A percentile compares a stretch with the other conserved stretches of the same genome.
These are phyloP conservation scores for Epichloe baconii DNA, from an alignment of 2,329 filamentous ascomycete species.

Conservation along the genomic window DNA sequence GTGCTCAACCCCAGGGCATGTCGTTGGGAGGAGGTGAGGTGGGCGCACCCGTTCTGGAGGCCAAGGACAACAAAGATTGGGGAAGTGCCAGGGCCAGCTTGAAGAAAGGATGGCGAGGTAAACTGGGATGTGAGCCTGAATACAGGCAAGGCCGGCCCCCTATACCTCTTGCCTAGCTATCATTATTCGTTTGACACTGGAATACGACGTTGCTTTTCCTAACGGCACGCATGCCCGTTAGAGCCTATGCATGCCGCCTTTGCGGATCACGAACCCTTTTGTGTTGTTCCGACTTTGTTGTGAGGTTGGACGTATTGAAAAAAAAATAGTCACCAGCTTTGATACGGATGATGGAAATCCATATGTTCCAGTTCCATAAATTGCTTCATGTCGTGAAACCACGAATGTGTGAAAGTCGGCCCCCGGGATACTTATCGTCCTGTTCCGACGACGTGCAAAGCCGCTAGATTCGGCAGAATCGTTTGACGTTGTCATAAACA, in stretches of 20 bases:
- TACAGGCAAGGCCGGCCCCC: slow-evolving; percentile 34
- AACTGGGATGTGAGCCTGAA: slow-evolving; percentile 42
- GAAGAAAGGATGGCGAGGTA: slow-evolving; percentile 42
- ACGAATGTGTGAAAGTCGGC: not conserved
- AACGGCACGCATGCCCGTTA: slow-evolving; percentile 23
- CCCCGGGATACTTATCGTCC: no score
- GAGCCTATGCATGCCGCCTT: not conserved
- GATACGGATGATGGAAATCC: no score
- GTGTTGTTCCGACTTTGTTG: not conserved
- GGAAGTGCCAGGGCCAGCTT: slow-evolving; percentile 35
- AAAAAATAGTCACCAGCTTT: no score
- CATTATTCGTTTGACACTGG: slow-evolving; percentile 42
- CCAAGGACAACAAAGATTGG: slow-evolving; percentile 25
- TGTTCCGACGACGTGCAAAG: no score
- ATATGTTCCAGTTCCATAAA: no score
- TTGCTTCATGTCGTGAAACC: no score
- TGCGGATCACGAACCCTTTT: not conserved
- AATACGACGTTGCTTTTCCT: slow-evolving; percentile 46
- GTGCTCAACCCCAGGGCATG: slow-evolving; percentile 32
- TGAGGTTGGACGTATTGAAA: not conserved
- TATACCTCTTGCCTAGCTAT: no score
- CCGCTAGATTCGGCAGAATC: no score
- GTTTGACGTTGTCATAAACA: no score
- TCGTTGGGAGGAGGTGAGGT: slow-evolving; percentile 22
- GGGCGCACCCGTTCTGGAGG: slow-evolving; percentile 15